Conservation (phyloP, 108 stramenopile genomes). For the Aurantiochytrium sp. region DNA sequence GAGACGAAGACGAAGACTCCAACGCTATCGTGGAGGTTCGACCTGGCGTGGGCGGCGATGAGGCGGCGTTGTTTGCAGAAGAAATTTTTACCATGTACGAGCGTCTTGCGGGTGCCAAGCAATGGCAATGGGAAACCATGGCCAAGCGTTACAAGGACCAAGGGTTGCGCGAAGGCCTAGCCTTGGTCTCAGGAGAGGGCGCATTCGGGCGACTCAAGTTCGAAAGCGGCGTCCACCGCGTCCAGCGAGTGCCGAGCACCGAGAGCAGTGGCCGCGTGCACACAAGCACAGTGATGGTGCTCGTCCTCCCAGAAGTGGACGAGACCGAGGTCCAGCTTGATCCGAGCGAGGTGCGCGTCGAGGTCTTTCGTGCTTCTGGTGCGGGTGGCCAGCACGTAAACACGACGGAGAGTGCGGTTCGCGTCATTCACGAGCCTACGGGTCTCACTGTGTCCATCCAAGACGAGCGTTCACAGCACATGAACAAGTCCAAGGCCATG, state of each 20-base stretch:
- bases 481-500: slow-evolving; percentile 86
- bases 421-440: slow-evolving; percentile 93
- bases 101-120: slow-evolving; percentile 63
- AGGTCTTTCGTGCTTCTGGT: slow-evolving; percentile 80
- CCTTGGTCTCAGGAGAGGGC: slow-evolving; percentile 65
- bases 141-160: slow-evolving; percentile 73
- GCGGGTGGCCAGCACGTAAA: slow-evolving; percentile 99
- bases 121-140: slow-evolving; percentile 72
- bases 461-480: slow-evolving; percentile 93
- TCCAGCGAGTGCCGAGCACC: slow-evolving; percentile 93
- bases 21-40: slow-evolving; percentile 90
- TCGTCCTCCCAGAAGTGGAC: slow-evolving; percentile 69
- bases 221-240: slow-evolving; percentile 92
- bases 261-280: slow-evolving; percentile 80
- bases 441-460: slow-evolving; percentile 88
- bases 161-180: slow-evolving; percentile 74
- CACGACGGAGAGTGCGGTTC: slow-evolving; percentile 93
- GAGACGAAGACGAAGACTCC: slow-evolving; percentile 78
- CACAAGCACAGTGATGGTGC: slow-evolving; percentile 85
- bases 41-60: slow-evolving; percentile 91
- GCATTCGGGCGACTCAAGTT: slow-evolving; percentile 78
- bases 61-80: slow-evolving; percentile 83
- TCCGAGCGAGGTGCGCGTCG: slow-evolving; percentile 68
- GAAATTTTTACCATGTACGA: slow-evolving; percentile 82
- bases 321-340: slow-evolving; percentile 51